Base-by-base conservation (phyloP, 129 eudicot genomes). In the Apium graveolens region DNA sequence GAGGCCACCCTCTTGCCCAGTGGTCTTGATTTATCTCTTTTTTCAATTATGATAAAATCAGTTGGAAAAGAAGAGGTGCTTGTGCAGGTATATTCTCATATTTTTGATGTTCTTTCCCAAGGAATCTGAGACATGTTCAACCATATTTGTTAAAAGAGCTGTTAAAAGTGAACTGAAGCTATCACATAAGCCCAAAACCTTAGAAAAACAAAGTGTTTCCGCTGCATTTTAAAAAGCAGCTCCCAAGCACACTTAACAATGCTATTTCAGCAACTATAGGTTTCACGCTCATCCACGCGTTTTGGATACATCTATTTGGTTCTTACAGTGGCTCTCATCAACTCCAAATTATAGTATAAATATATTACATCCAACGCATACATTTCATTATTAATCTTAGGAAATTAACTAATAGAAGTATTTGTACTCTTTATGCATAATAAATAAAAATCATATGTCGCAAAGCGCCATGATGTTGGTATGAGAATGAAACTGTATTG, bases 1-100 rank as follows among this genome's bases (percentile, higher is more conserved):
- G 98, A 91, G 86, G 98, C 98, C 72, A 94, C 98, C 26, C 80
- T 94, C 80, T 86, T 94, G 83, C 90, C 93, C 12, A 84, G 91
- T 76, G 94, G 96, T 38, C 90, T 94, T 80, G 93, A 94, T 83
- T 85, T 91, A 70, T 94, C 97, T 81, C 86, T 94, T 55, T 91
- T 94, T 77, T 94, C 97, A 9, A 74, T 94, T 76, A 89, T 91
- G 46, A 88, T 94, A 73, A 91, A 91, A 72, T 86, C 90, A 31
- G 91, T 84, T 7, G 92, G 93, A 77, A 83, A 80, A 43, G 85
- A 91, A 57, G 98, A 94, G 81, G 87, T 90, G 86, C 88, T 89
- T 78, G 97, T 91, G 80, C 98, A 94, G 98, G 98, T 94, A 86
- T 62, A 46, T 78, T 51, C 73, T 34, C 44, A n/a, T 73, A 45